Conservation (phyloP, 2,329 filamentous ascomycete species). For the Diaporthe ilicicola region DNA sequence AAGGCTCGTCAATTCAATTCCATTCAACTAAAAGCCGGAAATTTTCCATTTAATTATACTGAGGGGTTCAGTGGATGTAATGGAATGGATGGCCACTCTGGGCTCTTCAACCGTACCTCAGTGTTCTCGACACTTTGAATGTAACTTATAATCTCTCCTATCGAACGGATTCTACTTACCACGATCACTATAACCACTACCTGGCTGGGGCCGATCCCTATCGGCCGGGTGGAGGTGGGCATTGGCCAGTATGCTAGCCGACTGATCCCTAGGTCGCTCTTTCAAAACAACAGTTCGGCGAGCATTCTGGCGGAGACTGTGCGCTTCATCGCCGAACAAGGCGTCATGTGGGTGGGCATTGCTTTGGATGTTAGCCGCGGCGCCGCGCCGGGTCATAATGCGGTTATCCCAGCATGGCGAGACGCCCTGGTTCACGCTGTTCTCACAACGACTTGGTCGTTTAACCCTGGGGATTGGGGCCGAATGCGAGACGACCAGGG, state of each 20-base stretch:
- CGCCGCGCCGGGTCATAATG: constrained; percentile 27
- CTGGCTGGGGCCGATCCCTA: constrained; percentile 52
- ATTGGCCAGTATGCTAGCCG: constrained; percentile 51
- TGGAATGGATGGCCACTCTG: too few relatives aligned
- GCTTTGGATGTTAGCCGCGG: constrained; percentile 32
- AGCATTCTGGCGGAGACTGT: constrained; percentile 34
- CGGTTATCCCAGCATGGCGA: not conserved
- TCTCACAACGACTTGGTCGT: not conserved
- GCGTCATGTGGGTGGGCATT: constrained; percentile 44
- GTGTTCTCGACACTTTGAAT: constrained; percentile 47
- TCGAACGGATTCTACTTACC: constrained; percentile 49
- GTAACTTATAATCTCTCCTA: constrained; percentile 40
- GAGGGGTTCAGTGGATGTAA: too few relatives aligned
- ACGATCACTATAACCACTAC: constrained; percentile 55
- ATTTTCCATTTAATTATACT: too few relatives aligned
- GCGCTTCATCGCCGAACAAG: constrained; percentile 44
- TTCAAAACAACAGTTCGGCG: constrained; percentile 40
- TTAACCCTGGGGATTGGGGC: not conserved
- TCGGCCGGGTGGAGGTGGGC: constrained; percentile 60
- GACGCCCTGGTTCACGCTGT: not conserved
- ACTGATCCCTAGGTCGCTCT: constrained; percentile 49
- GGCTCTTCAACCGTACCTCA: constrained; percentile 53
- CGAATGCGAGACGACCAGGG: not conserved
- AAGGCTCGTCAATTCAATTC: too few relatives aligned
- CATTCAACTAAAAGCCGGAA: too few relatives aligned